phyloP scores from a whole-genome alignment of 441 rosid species.

The Corymbia calophylla region DNA sequence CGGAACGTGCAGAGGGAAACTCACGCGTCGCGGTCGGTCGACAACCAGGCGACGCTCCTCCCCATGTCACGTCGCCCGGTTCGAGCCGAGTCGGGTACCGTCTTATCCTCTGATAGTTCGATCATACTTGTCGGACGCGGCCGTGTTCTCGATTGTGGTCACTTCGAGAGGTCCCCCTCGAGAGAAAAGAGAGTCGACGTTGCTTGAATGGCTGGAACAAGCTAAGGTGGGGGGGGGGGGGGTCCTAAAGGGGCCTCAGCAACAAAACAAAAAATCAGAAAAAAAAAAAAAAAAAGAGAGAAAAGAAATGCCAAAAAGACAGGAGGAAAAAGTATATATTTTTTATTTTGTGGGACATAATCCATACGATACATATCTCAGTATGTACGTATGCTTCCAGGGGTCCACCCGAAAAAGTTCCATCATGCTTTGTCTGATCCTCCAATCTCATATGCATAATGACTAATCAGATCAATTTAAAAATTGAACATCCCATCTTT shows the following conservation, averaged over 20 bases:
- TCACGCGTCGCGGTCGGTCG: neutral
- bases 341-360: neutral
- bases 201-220: neutral
- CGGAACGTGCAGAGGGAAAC: neutral
- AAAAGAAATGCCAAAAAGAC: neutral
- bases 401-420: neutral
- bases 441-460: neutral
- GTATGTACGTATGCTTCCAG: neutral
- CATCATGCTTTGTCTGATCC: neutral
- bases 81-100: neutral
- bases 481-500: neutral
- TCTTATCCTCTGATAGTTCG: neutral
- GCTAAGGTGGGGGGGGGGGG: neutral
- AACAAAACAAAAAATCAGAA: no score
- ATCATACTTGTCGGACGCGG: neutral
- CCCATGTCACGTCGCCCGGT: neutral
- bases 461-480: neutral
- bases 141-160: neutral
- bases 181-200: neutral
- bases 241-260: neutral
- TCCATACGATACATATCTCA: neutral
- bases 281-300: neutral
- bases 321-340: rapidly evolving
- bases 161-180: neutral
- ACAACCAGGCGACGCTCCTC: neutral